Conservation (phyloP, 2,329 filamentous ascomycete genomes). For the Alternaria rosae region DNA sequence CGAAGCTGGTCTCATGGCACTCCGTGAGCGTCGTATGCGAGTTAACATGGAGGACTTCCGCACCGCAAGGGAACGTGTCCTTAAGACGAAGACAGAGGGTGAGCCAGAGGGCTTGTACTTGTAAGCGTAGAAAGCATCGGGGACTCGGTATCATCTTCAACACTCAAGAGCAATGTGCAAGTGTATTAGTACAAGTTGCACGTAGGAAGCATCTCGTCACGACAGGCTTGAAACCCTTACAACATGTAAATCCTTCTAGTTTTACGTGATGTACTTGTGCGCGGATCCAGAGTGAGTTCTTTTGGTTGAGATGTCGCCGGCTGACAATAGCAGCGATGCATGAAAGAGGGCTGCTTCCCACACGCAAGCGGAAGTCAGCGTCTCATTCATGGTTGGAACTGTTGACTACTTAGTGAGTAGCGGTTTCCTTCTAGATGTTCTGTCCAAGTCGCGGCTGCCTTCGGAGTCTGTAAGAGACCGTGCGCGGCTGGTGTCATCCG, state of each 20-base stretch:
- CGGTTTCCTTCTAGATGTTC: neutral
- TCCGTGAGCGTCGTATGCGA: slow-evolving; percentile 94
- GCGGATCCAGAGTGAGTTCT: neutral
- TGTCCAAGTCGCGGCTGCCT: neutral
- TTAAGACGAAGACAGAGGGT: slow-evolving; percentile 98
- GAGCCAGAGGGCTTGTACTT: slow-evolving; percentile 98
- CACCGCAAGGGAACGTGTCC: slow-evolving; percentile 86
- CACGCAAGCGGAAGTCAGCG: neutral
- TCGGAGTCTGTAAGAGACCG: neutral
- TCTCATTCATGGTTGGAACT: no score
- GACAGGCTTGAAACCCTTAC: slow-evolving; percentile 16
- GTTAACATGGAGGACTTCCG: slow-evolving; percentile 99
- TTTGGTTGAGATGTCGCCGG: neutral
- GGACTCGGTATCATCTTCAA: slow-evolving; percentile 9
- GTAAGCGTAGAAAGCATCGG: slow-evolving; percentile 60
- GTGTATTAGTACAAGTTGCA: slow-evolving; percentile 27
- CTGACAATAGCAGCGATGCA: neutral
- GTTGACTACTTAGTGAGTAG: neutral
- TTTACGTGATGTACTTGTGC: neutral
- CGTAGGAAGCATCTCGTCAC: slow-evolving; percentile 1
- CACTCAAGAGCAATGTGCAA: slow-evolving; percentile 10
- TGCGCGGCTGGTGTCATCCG: neutral
- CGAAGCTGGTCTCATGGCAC: slow-evolving; percentile 91
- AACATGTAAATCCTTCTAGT: neutral
- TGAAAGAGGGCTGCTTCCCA: neutral